Evolutionary conservation across 345 rosid genomes (phyloP).

Genomic region (Cochlearia excelsa): DNA sequence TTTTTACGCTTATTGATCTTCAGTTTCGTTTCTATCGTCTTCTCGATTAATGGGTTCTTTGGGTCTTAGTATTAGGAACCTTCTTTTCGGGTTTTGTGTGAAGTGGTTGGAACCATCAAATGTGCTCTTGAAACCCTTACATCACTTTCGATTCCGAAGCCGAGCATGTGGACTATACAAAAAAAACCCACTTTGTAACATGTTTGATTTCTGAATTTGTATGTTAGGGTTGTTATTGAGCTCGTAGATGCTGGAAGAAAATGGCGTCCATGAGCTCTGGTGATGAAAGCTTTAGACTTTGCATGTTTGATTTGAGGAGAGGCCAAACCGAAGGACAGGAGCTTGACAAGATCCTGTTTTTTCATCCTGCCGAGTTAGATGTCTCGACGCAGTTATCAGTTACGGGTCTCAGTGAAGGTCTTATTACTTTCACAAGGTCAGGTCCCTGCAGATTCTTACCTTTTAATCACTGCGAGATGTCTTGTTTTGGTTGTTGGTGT

Average conservation of each 20-base stretch:
- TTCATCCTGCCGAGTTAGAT: conserved; percentile 72
- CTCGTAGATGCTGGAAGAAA: conserved; percentile 35
- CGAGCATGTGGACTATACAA: background rate
- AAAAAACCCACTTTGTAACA: background rate
- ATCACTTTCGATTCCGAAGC: background rate
- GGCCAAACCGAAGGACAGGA: conserved; percentile 94
- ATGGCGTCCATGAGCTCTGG: conserved; percentile 53
- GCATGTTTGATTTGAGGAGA: conserved; percentile 87
- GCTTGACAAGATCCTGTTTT: conserved; percentile 79
- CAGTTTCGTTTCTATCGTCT: background rate
- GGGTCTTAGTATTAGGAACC: conserved; percentile 20
- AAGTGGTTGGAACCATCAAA: conserved; percentile 15
- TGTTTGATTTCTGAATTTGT: conserved; percentile 9
- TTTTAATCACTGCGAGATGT: background rate
- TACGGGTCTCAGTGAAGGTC: conserved; percentile 93
- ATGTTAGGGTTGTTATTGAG: conserved; percentile 24
- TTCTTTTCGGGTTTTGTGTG: conserved; percentile 12
- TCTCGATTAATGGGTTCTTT: conserved; percentile 17
- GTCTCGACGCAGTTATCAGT: conserved; percentile 85
- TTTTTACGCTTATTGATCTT: background rate
- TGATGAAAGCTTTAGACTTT: conserved; percentile 59
- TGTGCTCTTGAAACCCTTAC: conserved; percentile 2
- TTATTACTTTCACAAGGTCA: conserved; percentile 88
- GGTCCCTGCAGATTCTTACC: conserved; percentile 2
- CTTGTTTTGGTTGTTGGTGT: background rate